phyloP scores from a whole-genome alignment of 2,329 filamentous ascomycete genomes.

The Aspergillus quadrilineatus region DNA sequence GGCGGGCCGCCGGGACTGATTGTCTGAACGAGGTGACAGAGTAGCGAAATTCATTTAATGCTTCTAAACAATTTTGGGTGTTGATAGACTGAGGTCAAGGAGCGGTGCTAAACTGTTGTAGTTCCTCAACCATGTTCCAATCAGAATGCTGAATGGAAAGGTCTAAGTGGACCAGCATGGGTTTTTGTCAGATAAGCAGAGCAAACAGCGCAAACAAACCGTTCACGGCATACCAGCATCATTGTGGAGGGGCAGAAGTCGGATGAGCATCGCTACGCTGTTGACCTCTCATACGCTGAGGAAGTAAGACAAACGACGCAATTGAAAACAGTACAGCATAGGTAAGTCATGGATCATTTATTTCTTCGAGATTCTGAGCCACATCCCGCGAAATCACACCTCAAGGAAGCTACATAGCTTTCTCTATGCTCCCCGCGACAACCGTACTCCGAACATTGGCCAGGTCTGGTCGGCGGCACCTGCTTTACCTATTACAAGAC shows the following conservation, averaged over 20 bases:
- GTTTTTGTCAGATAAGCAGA: background rate
- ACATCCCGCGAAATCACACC: background rate
- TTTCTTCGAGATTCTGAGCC: background rate
- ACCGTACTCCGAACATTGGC: background rate
- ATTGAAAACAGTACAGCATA: background rate
- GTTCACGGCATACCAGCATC: conserved; percentile 19
- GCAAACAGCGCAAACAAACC: conserved; percentile 27
- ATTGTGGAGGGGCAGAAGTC: conserved; percentile 17
- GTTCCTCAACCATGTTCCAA: background rate
- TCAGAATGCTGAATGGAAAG: background rate
- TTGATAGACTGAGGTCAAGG: background rate
- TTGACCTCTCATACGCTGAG: background rate
- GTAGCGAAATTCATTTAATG: background rate
- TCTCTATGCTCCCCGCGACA: background rate
- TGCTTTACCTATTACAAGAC: background rate
- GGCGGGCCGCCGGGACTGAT: background rate
- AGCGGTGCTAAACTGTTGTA: background rate
- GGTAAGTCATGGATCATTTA: background rate
- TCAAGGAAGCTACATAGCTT: background rate
- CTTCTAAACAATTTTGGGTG: background rate
- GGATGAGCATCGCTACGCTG: conserved; percentile 1
- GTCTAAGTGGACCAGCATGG: conserved; percentile 16
- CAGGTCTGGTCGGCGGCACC: background rate
- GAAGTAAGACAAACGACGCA: background rate
- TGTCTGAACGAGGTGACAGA: background rate